Percentiles rank a stretch among this genome's conserved stretches.
phyloP scores from a whole-genome alignment of 306 rosid genomes.

The Citrullus amarus region DNA sequence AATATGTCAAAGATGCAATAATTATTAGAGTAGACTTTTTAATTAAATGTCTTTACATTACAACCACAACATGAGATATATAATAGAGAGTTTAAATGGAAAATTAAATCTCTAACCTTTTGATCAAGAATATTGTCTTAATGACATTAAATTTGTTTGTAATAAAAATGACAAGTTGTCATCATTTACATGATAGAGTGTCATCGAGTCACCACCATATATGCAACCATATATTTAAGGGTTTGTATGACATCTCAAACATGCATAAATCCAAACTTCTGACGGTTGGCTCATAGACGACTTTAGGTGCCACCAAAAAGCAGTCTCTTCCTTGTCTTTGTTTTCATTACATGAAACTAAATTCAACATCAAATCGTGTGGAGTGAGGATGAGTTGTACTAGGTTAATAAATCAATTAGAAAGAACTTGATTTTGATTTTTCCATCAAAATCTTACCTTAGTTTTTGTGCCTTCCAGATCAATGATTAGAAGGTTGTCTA shows the following conservation, averaged over 20 bases:
- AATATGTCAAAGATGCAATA: too few relatives aligned
- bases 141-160: too few relatives aligned
- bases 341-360: not conserved
- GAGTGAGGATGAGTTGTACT: not conserved
- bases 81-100: too few relatives aligned
- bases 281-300: not conserved
- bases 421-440: not conserved
- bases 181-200: not conserved
- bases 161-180: too few relatives aligned
- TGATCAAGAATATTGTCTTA: too few relatives aligned
- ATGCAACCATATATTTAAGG: not conserved
- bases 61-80: too few relatives aligned
- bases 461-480: not conserved
- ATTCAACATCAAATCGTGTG: not conserved
- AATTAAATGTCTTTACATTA: too few relatives aligned
- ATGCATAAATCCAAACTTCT: not conserved
- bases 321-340: not conserved
- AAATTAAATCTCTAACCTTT: too few relatives aligned
- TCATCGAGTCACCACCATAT: not conserved
- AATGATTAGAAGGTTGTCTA: not conserved
- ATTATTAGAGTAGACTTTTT: too few relatives aligned
- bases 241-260: not conserved
- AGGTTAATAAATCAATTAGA: not conserved
- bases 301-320: not conserved
- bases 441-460: not conserved